phyloP scores from a whole-genome alignment of 1,284 basidiomycete genomes.

The Clitocybe nebularis region DNA sequence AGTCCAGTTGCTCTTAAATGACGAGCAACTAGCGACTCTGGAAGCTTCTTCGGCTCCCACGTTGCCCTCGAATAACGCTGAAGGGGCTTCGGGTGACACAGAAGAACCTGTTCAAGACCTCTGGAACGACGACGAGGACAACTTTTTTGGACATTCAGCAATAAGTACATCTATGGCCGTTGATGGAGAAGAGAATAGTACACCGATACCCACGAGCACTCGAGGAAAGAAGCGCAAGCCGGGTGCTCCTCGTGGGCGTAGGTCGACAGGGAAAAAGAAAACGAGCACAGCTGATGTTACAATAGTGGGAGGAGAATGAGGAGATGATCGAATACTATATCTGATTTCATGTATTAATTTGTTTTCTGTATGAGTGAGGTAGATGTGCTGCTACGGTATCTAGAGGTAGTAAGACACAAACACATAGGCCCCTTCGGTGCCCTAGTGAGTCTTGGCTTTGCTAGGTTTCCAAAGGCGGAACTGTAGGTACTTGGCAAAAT shows the following conservation, averaged over 20 bases:
- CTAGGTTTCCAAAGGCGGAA: too few relatives aligned
- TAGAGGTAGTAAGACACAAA: too few relatives aligned
- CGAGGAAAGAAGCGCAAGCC: conserved; percentile 45
- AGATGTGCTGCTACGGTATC: too few relatives aligned
- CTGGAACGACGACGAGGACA: conserved; percentile 81
- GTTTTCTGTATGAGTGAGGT: too few relatives aligned
- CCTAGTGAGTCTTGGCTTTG: too few relatives aligned
- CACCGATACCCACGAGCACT: conserved; percentile 22
- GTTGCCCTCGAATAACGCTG: conserved; percentile 36
- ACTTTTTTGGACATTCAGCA: conserved; percentile 66
- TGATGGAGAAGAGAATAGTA: conserved; percentile 34
- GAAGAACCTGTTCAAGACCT: conserved; percentile 56
- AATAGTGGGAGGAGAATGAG: too few relatives aligned
- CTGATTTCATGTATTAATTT: too few relatives aligned
- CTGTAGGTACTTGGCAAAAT: too few relatives aligned
- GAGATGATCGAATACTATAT: too few relatives aligned
- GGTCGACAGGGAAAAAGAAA: conserved; percentile 34
- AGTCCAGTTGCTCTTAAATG: conserved; percentile 91
- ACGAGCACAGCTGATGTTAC: conserved; percentile 14
- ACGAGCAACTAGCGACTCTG: conserved; percentile 79
- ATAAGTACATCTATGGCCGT: conserved; percentile 21
- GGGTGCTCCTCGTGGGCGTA: conserved; percentile 37
- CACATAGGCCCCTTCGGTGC: too few relatives aligned
- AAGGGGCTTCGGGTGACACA: conserved; percentile 25
- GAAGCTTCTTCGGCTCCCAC: conserved; percentile 37